Evolutionary conservation across 192 early-diverging fungal species (phyloP).

Genomic region (Anaeromyces robustus): DNA sequence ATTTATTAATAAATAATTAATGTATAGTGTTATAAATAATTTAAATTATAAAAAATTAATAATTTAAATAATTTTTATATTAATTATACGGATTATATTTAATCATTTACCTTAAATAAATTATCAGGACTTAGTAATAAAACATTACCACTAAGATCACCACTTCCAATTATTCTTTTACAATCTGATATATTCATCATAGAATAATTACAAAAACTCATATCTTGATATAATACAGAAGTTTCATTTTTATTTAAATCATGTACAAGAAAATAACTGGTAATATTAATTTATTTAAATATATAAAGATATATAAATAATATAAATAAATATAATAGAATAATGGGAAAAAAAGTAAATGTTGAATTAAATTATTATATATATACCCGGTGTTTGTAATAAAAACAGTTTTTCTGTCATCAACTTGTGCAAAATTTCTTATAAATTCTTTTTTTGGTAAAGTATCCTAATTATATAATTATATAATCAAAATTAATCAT

Average conservation of each 20-base stretch:
- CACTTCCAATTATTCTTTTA: slow-evolving; percentile 30
- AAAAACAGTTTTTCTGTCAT: slow-evolving; percentile 9
- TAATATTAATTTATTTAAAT: no score
- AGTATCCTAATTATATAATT: no score
- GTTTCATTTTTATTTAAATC: not conserved
- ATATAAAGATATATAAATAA: no score
- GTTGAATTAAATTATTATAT: no score
- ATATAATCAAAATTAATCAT: no score
- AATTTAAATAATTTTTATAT: no score
- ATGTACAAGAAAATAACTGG: not conserved
- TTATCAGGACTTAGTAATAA: slow-evolving; percentile 21
- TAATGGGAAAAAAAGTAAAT: no score
- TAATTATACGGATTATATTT: no score
- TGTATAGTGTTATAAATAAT: no score
- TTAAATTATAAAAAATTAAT: no score
- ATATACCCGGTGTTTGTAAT: slow-evolving; percentile 28
- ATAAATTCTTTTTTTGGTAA: slow-evolving; percentile 13
- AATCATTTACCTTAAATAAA: slow-evolving; percentile 12
- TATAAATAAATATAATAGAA: no score
- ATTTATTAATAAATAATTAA: no score
- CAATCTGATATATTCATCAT: slow-evolving; percentile 30
- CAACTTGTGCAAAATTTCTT: slow-evolving; percentile 26
- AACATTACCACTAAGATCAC: slow-evolving; percentile 34
- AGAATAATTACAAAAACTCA: slow-evolving; percentile 27
- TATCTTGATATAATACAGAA: slow-evolving; percentile 9